Evolutionary conservation across 2,329 filamentous ascomycete genomes (phyloP).

Genomic region (Polytolypa hystricis): DNA sequence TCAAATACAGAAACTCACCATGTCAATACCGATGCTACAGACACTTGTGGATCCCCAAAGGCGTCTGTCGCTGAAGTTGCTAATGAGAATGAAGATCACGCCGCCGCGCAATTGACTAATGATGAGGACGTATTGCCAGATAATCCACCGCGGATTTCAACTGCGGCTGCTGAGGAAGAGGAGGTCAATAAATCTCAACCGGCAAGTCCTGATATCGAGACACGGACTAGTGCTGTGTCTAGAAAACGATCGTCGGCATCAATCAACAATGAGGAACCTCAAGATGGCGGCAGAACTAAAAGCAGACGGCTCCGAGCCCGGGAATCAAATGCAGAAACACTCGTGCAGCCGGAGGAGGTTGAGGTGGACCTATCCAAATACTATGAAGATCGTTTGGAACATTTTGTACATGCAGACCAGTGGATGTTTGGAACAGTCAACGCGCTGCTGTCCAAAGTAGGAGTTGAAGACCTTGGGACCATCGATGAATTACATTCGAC

Average conservation of each 20-base stretch:
- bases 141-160: background rate
- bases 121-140: background rate
- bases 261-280: slow-evolving; percentile 46
- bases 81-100: background rate
- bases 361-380: slow-evolving; percentile 42
- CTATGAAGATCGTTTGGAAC: slow-evolving; percentile 44
- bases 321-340: slow-evolving; percentile 42
- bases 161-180: slow-evolving; percentile 10
- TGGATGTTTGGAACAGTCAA: slow-evolving; percentile 45
- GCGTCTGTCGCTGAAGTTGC: background rate
- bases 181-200: slow-evolving; percentile 9
- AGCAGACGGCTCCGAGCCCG: slow-evolving; percentile 52
- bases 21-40: background rate
- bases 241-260: slow-evolving; percentile 53
- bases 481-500: slow-evolving; percentile 28
- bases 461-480: slow-evolving; percentile 36
- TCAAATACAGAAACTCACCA: background rate
- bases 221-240: slow-evolving; percentile 12
- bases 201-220: background rate
- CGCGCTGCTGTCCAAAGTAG: slow-evolving; percentile 41
- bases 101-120: background rate
- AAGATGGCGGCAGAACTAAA: slow-evolving; percentile 45
- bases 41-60: background rate
- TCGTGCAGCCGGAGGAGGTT: slow-evolving; percentile 35
- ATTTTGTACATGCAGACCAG: slow-evolving; percentile 45